A percentile compares a stretch with the other conserved stretches of the same genome.
Evolutionary conservation across 768 basidiomycete species (phyloP).

Genomic region (Suillus tomentosus): DNA sequence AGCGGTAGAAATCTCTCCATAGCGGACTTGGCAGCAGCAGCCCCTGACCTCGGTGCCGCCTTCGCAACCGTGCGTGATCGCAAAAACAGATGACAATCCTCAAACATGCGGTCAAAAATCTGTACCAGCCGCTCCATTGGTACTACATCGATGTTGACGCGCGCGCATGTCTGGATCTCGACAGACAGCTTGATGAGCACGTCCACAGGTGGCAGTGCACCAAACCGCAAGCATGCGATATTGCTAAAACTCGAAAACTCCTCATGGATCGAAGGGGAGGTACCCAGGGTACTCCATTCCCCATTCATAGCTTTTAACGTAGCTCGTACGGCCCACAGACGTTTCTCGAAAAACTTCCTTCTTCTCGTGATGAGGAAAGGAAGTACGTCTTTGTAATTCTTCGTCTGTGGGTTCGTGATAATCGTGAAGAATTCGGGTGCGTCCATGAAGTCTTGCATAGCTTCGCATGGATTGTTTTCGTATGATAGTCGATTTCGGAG

Average conservation of each 20-base stretch:
- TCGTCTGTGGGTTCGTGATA: not conserved
- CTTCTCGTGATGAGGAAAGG: conserved; percentile 7
- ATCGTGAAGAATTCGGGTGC: conserved; percentile 1
- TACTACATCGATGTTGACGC: not conserved
- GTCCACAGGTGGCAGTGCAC: not conserved
- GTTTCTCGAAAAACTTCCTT: conserved; percentile 1
- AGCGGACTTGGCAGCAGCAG: not conserved
- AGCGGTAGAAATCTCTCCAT: conserved; percentile 4
- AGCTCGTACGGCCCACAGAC: not conserved
- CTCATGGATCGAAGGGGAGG: not conserved
- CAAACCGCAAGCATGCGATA: not conserved
- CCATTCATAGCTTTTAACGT: not conserved
- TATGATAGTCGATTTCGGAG: not conserved
- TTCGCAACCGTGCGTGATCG: not conserved
- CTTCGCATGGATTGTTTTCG: not conserved
- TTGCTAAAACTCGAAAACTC: not conserved
- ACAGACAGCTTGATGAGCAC: not conserved
- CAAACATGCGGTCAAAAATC: conserved; percentile 2
- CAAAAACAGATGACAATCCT: conserved; percentile 1
- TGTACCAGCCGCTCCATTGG: not conserved
- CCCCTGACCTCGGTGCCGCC: not conserved
- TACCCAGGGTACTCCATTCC: not conserved
- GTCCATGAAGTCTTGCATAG: not conserved
- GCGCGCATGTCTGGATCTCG: not conserved
- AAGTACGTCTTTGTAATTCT: conserved; percentile 4